Conservation (phyloP, 148 eudicot genomes). For the Vaccinium darrowii region DNA sequence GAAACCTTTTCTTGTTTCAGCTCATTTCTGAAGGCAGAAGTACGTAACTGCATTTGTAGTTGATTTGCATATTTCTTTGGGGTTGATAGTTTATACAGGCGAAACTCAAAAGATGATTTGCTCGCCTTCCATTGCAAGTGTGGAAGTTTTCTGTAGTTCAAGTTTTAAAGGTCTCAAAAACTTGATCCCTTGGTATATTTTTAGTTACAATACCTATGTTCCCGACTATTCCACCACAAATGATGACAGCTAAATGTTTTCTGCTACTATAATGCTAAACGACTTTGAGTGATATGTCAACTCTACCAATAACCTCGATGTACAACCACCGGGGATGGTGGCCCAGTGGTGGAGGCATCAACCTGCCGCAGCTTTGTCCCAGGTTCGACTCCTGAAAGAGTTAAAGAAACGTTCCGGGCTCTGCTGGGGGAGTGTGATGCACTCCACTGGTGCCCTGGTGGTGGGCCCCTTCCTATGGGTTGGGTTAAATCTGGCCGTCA, state of each 20-base stretch:
- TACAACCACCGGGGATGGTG: no score
- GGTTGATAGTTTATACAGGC: neutral
- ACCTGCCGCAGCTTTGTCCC: no score
- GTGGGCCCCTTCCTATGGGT: no score
- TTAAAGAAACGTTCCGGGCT: no score
- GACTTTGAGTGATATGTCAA: neutral
- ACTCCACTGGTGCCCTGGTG: no score
- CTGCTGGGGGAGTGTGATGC: no score
- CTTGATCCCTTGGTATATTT: neutral
- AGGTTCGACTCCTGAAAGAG: no score
- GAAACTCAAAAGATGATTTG: neutral
- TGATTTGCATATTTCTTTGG: neutral
- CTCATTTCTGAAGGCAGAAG: slow-evolving; percentile 4
- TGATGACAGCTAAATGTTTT: neutral
- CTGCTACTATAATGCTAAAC: neutral
- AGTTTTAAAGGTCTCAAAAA: neutral
- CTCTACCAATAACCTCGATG: slow-evolving; percentile 1
- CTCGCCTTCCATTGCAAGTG: neutral
- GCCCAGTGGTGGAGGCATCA: no score
- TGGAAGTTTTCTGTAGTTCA: slow-evolving; percentile 19
- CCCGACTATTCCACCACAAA: slow-evolving; percentile 19
- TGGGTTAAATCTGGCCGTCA: no score
- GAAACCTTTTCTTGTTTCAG: slow-evolving; percentile 8
- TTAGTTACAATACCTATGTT: neutral
- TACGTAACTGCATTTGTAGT: neutral